A percentile compares a stretch with the other conserved stretches of the same genome.
phyloP scores from a whole-genome alignment of 306 rosid genomes.

The Lathyrus oleraceus region DNA sequence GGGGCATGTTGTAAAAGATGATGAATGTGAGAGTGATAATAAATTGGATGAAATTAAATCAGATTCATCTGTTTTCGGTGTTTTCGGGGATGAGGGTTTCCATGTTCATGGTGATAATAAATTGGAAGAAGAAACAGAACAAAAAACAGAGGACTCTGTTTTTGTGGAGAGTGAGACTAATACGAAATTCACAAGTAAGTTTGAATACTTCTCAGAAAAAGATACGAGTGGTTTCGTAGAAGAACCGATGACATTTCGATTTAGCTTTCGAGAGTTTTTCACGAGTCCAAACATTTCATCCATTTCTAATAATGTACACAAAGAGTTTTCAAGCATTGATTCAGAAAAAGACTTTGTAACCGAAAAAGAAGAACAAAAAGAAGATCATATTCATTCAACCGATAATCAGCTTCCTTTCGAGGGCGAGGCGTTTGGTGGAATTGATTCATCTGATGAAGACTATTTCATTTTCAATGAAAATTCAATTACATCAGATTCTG shows the following conservation, averaged over 20 bases:
- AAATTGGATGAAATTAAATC: constrained; percentile 24
- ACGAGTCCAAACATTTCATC: constrained; percentile 38
- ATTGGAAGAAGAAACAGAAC: constrained; percentile 32
- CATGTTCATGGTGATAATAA: background rate
- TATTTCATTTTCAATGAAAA: constrained; percentile 41
- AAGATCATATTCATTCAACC: background rate
- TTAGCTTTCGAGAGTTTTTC: constrained; percentile 52
- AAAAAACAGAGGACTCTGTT: constrained; percentile 18
- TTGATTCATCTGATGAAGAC: constrained; percentile 51
- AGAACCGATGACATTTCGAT: constrained; percentile 51
- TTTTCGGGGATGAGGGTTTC: background rate
- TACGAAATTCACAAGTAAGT: constrained; percentile 43
- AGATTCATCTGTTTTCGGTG: background rate
- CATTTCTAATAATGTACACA: constrained; percentile 24
- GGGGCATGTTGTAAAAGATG: background rate
- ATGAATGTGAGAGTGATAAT: background rate
- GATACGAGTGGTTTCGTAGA: constrained; percentile 48
- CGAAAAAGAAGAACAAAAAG: constrained; percentile 23
- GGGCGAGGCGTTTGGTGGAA: constrained; percentile 32
- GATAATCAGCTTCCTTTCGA: constrained; percentile 18
- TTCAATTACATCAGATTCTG: constrained; percentile 42
- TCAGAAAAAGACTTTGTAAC: constrained; percentile 19
- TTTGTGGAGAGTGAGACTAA: constrained; percentile 28
- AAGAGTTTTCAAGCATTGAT: constrained; percentile 18
- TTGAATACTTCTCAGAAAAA: constrained; percentile 36